Conservation (phyloP, 345 rosid genomes). For the Gossypium longicalyx region DNA sequence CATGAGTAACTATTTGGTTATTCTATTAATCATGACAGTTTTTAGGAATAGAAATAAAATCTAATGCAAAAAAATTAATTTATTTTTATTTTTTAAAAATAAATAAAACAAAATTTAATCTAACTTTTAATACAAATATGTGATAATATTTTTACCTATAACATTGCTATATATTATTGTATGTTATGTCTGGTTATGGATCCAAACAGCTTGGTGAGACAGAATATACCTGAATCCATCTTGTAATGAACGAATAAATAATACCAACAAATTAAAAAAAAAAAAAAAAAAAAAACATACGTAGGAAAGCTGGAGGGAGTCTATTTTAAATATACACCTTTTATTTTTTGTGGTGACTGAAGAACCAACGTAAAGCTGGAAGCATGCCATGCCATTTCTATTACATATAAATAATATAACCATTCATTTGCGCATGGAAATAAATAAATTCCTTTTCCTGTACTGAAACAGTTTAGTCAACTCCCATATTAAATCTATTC, state of each 20-base stretch:
- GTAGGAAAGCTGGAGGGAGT: not conserved
- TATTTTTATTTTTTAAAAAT: no score
- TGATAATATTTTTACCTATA: no score
- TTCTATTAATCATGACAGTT: fast-evolving
- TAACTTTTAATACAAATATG: no score
- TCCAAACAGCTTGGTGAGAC: not conserved
- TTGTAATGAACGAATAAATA: not conserved
- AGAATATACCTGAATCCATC: not conserved
- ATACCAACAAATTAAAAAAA: not conserved
- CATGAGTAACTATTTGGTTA: fast-evolving
- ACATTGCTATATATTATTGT: no score
- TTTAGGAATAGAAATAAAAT: no score
- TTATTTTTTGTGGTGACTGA: not conserved
- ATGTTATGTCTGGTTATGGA: no score
- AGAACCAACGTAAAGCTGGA: not conserved
- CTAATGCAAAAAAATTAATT: no score
- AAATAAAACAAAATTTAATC: no score
- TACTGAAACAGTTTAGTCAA: not conserved
- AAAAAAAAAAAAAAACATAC: not conserved
- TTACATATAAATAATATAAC: not conserved
- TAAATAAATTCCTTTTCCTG: not conserved
- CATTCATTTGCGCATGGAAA: not conserved
- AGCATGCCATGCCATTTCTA: not conserved
- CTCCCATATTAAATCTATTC: not conserved
- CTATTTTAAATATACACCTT: not conserved